Conservation (phyloP, 352 stramenopile species). For the Elongisporangium undulatum region DNA sequence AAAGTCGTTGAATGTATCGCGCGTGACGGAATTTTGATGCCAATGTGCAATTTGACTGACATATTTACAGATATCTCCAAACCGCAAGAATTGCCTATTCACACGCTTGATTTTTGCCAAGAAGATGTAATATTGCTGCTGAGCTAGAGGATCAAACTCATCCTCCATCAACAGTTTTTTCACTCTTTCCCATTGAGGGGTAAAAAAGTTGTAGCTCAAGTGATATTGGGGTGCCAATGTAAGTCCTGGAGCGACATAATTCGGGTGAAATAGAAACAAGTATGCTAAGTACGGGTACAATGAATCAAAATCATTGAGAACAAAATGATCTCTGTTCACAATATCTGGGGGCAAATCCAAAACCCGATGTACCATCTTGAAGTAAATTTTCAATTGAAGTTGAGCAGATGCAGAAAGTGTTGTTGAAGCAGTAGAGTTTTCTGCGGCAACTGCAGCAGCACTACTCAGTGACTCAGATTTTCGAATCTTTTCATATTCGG, state of each 20-base stretch:
- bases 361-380: constrained; percentile 48
- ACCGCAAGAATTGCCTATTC: constrained; percentile 54
- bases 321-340: constrained; percentile 59
- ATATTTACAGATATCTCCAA: constrained; percentile 44
- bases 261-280: constrained; percentile 59
- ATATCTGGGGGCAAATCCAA: constrained; percentile 59
- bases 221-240: constrained; percentile 41
- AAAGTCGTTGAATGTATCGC: constrained; percentile 67
- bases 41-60: constrained; percentile 44
- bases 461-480: constrained; percentile 26
- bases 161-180: constrained; percentile 51
- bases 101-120: constrained; percentile 60
- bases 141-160: constrained; percentile 56
- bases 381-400: constrained; percentile 67
- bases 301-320: constrained; percentile 71
- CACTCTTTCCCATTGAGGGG: constrained; percentile 64
- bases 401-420: constrained; percentile 45
- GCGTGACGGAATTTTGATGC: constrained; percentile 42
- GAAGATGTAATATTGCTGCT: constrained; percentile 77
- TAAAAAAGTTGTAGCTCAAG: constrained; percentile 51
- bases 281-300: constrained; percentile 64
- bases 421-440: constrained; percentile 53
- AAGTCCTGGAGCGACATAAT: constrained; percentile 46
- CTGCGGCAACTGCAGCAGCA: constrained; percentile 17
- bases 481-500: constrained; percentile 48